Conservation (phyloP, 2,329 filamentous ascomycete genomes). For the Diplocarpon mali region DNA sequence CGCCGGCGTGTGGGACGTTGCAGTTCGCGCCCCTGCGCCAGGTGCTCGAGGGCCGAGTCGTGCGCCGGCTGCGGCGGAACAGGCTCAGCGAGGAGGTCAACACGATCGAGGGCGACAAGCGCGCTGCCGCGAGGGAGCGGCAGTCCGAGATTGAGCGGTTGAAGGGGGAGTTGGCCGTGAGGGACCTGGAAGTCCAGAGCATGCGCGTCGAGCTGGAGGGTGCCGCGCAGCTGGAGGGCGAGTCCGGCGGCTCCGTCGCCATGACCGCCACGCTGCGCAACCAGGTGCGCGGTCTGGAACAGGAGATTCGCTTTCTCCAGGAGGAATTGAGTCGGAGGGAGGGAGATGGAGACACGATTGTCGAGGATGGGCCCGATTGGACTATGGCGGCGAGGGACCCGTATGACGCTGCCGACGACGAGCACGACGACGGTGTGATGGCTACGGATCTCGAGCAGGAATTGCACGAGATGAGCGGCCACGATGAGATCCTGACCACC, state of each 20-base stretch:
- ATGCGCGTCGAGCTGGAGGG: slow-evolving; percentile 24
- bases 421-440: slow-evolving; percentile 31
- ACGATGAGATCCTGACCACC: slow-evolving; percentile 21
- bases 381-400: slow-evolving; percentile 39
- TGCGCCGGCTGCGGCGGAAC: slow-evolving; percentile 44
- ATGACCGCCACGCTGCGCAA: slow-evolving; percentile 13
- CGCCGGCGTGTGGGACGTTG: slow-evolving; percentile 30
- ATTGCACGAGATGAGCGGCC: slow-evolving; percentile 10
- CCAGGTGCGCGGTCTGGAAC: slow-evolving; percentile 22
- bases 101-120: slow-evolving; percentile 37
- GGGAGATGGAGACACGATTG: slow-evolving; percentile 6
- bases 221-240: slow-evolving; percentile 22
- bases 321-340: slow-evolving; percentile 20
- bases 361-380: slow-evolving; percentile 33
- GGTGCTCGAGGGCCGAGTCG: slow-evolving; percentile 44
- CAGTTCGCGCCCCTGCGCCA: slow-evolving; percentile 41
- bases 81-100: slow-evolving; percentile 49
- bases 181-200: slow-evolving; percentile 23
- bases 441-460: slow-evolving; percentile 22
- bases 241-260: slow-evolving; percentile 13
- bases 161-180: slow-evolving; percentile 32
- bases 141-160: slow-evolving; percentile 39
- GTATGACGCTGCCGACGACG: slow-evolving; percentile 18
- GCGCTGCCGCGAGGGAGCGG: slow-evolving; percentile 29
- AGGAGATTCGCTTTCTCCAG: slow-evolving; percentile 20